Evolutionary conservation across 257 asterid genomes (phyloP).

Genomic region (Solanum chaucha): DNA sequence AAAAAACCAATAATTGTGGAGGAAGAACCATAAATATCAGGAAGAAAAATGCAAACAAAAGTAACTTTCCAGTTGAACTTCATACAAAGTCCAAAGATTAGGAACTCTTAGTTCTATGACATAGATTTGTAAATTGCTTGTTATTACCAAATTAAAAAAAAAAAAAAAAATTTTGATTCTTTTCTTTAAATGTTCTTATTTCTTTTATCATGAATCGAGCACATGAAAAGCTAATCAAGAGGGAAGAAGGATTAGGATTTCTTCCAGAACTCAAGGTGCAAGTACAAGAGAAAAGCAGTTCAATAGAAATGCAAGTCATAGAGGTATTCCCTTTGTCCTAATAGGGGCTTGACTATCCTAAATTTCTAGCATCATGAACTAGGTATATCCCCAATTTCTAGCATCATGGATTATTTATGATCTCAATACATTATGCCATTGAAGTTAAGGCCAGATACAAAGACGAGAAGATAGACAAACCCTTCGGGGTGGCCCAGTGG

Average conservation of each 20-base stretch:
- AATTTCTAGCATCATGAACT: not conserved
- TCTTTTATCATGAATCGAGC: not conserved
- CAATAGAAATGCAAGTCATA: not conserved
- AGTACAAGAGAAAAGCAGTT: not conserved
- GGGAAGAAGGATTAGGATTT: not conserved
- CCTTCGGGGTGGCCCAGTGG: too few species aligned
- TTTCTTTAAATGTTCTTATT: not conserved
- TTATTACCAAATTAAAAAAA: not conserved
- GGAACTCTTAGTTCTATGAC: not conserved
- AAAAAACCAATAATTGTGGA: not conserved
- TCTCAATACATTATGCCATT: not conserved
- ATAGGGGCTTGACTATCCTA: not conserved
- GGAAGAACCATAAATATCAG: not conserved
- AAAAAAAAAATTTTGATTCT: not conserved
- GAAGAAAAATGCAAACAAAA: not conserved
- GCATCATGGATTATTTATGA: not conserved
- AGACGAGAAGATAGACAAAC: not conserved
- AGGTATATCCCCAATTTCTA: too few species aligned
- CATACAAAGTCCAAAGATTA: not conserved
- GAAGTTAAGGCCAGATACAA: not conserved
- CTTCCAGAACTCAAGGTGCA: not conserved
- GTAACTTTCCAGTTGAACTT: not conserved
- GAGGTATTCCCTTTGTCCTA: not conserved
- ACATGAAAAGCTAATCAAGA: not conserved
- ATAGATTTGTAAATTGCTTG: not conserved